Evolutionary conservation across 352 stramenopile species (phyloP).

Genomic region (Pythium brassicae): DNA sequence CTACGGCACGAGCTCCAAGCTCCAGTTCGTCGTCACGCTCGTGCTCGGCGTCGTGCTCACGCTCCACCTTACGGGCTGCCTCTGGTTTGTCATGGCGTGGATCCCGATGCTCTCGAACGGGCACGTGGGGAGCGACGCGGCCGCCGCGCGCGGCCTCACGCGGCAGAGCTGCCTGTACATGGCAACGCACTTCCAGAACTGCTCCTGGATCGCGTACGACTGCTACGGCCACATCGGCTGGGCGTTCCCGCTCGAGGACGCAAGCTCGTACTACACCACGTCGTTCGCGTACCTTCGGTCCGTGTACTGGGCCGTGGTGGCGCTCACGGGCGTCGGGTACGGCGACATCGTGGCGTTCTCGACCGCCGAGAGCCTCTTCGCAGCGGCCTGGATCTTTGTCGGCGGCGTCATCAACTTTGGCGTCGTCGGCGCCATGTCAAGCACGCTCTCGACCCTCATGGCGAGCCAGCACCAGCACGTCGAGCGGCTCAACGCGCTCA

Average conservation of each 20-base stretch:
- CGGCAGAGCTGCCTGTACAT: conserved; percentile 41
- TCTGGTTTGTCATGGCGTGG: conserved; percentile 73
- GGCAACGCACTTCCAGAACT: conserved; percentile 52
- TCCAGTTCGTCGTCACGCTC: conserved; percentile 40
- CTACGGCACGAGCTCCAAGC: conserved; percentile 57
- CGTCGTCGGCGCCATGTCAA: conserved; percentile 77
- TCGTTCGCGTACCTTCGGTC: conserved; percentile 69
- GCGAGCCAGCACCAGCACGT: conserved; percentile 57
- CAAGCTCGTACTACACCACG: conserved; percentile 29
- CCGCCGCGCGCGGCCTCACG: conserved; percentile 8
- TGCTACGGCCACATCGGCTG: conserved; percentile 60
- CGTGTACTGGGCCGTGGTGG: conserved; percentile 73
- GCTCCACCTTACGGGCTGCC: conserved; percentile 57
- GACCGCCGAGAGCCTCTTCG: conserved; percentile 66
- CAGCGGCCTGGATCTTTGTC: conserved; percentile 70
- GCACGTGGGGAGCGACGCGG: neutral
- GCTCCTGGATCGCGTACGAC: conserved; percentile 67
- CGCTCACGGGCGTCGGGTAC: conserved; percentile 67
- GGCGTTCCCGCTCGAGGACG: conserved; percentile 41
- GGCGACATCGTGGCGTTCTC: conserved; percentile 74
- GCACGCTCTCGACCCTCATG: conserved; percentile 67
- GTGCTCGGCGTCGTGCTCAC: conserved; percentile 45
- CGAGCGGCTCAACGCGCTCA: conserved; percentile 66
- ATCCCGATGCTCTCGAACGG: conserved; percentile 19
- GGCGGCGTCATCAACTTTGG: conserved; percentile 77